Conservation (phyloP, 768 basidiomycete species). For the Mycena filopes region DNA sequence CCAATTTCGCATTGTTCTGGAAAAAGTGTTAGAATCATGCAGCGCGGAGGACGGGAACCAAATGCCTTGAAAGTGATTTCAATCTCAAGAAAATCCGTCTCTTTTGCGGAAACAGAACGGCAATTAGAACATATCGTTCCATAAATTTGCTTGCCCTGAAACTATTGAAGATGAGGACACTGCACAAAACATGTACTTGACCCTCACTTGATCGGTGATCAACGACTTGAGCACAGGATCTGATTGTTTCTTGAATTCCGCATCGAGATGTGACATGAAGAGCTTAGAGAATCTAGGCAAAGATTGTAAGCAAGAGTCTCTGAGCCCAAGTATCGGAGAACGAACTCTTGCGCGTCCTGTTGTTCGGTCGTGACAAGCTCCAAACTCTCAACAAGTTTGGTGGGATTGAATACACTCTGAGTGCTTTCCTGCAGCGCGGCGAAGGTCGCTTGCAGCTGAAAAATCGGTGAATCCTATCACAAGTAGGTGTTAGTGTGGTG, state of each 20-base stretch:
- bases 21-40: background rate
- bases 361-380: slow-evolving; percentile 86
- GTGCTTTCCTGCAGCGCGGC: slow-evolving; percentile 84
- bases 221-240: slow-evolving; percentile 71
- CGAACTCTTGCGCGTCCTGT: slow-evolving; percentile 97
- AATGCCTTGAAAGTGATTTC: slow-evolving; percentile 85
- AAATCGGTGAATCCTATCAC: slow-evolving; percentile 77
- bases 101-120: slow-evolving; percentile 70
- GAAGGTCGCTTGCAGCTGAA: slow-evolving; percentile 83
- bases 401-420: slow-evolving; percentile 82
- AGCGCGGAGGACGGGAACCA: background rate
- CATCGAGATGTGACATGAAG: slow-evolving; percentile 89
- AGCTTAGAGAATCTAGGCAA: slow-evolving; percentile 87
- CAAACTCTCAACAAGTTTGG: slow-evolving; percentile 85
- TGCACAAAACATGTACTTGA: background rate
- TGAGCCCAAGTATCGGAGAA: slow-evolving; percentile 7
- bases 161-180: slow-evolving; percentile 58
- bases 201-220: slow-evolving; percentile 74
- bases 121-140: slow-evolving; percentile 83
- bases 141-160: slow-evolving; percentile 88
- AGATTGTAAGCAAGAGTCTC: slow-evolving; percentile 16
- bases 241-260: slow-evolving; percentile 87
- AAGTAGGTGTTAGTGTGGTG: slow-evolving; percentile 16
- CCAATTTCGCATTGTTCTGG: slow-evolving; percentile 77
- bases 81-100: slow-evolving; percentile 85